Evolutionary conservation across 441 rosid genomes (phyloP).

Genomic region (Manihot esculenta): DNA sequence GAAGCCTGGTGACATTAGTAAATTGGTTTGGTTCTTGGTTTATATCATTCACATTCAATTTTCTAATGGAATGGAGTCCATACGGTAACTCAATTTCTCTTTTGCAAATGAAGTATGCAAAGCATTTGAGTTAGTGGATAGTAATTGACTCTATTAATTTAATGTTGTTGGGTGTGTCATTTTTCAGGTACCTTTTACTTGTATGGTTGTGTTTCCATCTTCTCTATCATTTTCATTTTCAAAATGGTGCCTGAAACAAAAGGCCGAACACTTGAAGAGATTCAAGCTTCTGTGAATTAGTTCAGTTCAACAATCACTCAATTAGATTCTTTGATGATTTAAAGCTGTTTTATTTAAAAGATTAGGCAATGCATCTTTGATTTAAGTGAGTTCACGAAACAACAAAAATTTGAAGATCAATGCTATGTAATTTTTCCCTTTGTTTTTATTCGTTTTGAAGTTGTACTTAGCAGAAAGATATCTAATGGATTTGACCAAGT

Average conservation of each 20-base stretch:
- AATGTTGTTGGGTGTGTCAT: slow-evolving; percentile 1
- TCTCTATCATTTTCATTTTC: slow-evolving; percentile 44
- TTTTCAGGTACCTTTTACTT: slow-evolving; percentile 51
- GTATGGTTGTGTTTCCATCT: slow-evolving; percentile 41
- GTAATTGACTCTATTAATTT: neutral
- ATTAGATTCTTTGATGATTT: no score
- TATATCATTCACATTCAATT: slow-evolving; percentile 60
- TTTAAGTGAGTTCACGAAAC: no score
- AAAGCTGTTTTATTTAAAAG: no score
- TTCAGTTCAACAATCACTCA: no score
- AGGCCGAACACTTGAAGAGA: slow-evolving; percentile 69
- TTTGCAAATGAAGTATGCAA: neutral
- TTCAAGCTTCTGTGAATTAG: slow-evolving; percentile 44
- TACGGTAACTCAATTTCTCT: slow-evolving; percentile 30
- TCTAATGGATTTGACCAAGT: no score
- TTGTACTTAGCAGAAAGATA: no score
- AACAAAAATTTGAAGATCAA: no score
- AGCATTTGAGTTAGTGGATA: neutral
- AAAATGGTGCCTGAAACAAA: slow-evolving; percentile 77
- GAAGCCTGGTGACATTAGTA: slow-evolving; percentile 54
- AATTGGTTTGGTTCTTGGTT: slow-evolving; percentile 66
- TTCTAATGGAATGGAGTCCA: slow-evolving; percentile 59
- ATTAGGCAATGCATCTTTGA: no score
- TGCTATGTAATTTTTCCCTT: no score
- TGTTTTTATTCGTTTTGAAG: no score